Conservation (phyloP, 306 rosid species). For the Senna tora region DNA sequence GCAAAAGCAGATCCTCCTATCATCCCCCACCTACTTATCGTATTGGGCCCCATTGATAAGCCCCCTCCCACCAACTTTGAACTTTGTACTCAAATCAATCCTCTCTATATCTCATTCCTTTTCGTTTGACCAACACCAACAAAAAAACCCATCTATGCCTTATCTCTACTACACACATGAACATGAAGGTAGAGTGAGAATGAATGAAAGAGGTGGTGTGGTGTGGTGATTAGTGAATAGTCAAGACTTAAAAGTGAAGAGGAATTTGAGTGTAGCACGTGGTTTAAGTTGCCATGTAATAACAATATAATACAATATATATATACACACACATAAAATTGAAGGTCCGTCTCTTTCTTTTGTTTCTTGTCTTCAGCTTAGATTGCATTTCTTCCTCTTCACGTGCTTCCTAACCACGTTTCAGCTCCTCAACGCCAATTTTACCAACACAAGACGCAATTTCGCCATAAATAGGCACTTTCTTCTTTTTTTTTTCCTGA, state of each 20-base stretch:
- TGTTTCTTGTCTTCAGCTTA: too few species aligned
- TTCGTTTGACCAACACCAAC: not conserved
- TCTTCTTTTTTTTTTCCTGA: not conserved
- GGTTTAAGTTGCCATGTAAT: slow-evolving; percentile 11
- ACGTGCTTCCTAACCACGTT: slow-evolving; percentile 19
- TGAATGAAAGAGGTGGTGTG: not conserved
- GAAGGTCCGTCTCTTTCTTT: not conserved
- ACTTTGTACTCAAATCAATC: not conserved
- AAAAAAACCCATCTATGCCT: not conserved
- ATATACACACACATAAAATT: too few species aligned
- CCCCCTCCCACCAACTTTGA: not conserved
- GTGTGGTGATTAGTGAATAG: too few species aligned
- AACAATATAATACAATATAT: too few species aligned
- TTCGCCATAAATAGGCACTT: not conserved
- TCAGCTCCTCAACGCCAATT: not conserved
- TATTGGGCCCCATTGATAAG: slow-evolving; percentile 51
- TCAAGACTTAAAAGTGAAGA: too few species aligned
- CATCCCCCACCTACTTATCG: slow-evolving; percentile 47
- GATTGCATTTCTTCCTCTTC: not conserved
- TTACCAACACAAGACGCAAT: not conserved
- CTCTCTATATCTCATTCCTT: not conserved
- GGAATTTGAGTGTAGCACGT: not conserved
- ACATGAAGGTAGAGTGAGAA: not conserved
- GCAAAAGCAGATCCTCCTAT: slow-evolving; percentile 52
- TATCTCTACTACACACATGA: not conserved